Base-by-base conservation (phyloP, 805 yeast genomes). In the Metschnikowia baotianmanensis region DNA sequence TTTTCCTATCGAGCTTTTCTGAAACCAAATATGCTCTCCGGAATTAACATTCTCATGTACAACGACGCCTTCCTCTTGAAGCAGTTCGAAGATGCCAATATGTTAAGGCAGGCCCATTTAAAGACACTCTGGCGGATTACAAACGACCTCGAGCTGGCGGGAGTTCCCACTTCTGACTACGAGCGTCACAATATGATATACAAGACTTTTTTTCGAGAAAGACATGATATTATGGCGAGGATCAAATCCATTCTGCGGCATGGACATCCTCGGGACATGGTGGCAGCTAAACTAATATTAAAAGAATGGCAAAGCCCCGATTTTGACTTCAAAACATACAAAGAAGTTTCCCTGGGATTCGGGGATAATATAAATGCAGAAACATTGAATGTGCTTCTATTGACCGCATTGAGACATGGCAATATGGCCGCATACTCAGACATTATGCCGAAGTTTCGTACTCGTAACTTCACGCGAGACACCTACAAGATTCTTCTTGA, bases 161-260 rank as follows among this genome's bases (percentile, higher is more conserved):
- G 47, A 1, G 41, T 66, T 15, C 67, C 67, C 8, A 39, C 67
- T 6, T 56, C 67, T 1, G 38, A 51, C 3, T 41, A 39, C 17
- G 72, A 69, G 47, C 67, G 58, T 38, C 58, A 54, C 22, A 40
- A 48, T 28, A 39, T 67, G 40, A 34, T 67, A 6, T 59, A 54
- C 38, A 49, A 57, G 39, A 51, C 56, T 3, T 67, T 65, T 41
- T 69, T 53, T 50, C 55, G 51, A 18, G 74, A 69, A 38, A 43
- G 55, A 17, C 46, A 45, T 0, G 56, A 50, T 6, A 53, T 68
- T 2, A 16, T 53, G 6, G 35, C 47, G 1, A 45, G 44, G 12
- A 43, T 60, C 29, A 36, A 37, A 10, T 18, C 30, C 4, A 31
- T 24, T 8, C 21, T 18, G 15, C 12, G 19, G 23, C 30, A n/a